Percentiles rank a stretch among this genome's conserved stretches.
Evolutionary conservation across 768 basidiomycete genomes (phyloP).

Genomic region (Megacollybia marginata): DNA sequence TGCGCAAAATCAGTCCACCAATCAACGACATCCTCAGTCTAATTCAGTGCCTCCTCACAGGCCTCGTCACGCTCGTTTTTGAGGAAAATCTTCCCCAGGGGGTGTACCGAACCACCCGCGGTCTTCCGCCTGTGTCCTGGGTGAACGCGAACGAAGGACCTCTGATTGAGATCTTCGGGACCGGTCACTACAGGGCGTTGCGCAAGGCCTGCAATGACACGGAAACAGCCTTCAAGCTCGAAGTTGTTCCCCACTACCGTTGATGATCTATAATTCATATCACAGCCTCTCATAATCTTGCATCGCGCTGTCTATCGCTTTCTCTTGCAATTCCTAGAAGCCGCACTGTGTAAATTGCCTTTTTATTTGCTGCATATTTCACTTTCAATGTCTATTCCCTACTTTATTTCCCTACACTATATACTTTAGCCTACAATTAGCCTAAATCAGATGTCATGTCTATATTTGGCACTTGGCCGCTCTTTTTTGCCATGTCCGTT

Average conservation of each 20-base stretch:
- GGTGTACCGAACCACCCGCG: constrained; percentile 67
- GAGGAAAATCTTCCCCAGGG: constrained; percentile 71
- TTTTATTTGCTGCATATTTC: background rate
- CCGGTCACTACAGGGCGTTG: constrained; percentile 61
- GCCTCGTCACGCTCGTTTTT: constrained; percentile 62
- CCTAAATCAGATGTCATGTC: background rate
- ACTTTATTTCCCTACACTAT: too few relatives aligned
- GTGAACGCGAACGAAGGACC: constrained; percentile 59
- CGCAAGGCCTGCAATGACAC: constrained; percentile 69
- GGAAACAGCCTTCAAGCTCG: constrained; percentile 66
- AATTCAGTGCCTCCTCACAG: constrained; percentile 67
- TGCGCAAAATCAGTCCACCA: constrained; percentile 59
- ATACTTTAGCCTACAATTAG: too few relatives aligned
- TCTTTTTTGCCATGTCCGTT: constrained; percentile 19
- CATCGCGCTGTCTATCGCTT: constrained; percentile 17
- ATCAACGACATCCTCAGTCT: constrained; percentile 65
- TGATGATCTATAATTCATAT: constrained; percentile 19
- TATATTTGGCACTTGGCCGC: background rate
- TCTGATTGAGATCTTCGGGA: constrained; percentile 70
- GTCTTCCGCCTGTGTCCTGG: constrained; percentile 73
- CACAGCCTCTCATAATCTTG: constrained; percentile 1
- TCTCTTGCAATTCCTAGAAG: constrained; percentile 13
- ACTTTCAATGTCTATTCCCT: background rate
- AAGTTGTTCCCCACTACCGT: constrained; percentile 41
- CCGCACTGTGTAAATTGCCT: background rate